Base-by-base conservation (phyloP, 2,329 filamentous ascomycete genomes). In the Cladosporium austrohemisphaericum region DNA sequence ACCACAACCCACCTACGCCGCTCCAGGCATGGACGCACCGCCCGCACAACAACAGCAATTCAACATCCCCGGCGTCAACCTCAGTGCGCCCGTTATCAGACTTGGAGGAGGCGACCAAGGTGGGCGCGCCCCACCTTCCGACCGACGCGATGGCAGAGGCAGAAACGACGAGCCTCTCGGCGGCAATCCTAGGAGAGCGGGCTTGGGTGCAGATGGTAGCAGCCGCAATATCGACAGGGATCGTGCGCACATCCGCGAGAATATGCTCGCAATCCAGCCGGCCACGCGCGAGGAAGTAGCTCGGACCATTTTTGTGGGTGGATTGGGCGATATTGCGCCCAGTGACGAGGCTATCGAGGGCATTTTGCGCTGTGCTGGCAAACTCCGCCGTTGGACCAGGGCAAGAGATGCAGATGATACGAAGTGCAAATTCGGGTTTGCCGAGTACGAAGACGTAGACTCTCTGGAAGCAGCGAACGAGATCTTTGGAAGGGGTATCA, bases 41-140 rank as follows among this genome's bases (percentile, higher is more conserved):
- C 86, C 86, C 52, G 88, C 87, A 69, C 80, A 92, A 70, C 84
- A 84, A 52, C 88, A 83, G 6, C 46, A 41, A 69, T 96, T 95
- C 71, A 88, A 94, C 74, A 83, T 89, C 41, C 91, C 92, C 8
- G 94, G 95, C 68, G 95, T 98, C 76, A 96, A 98, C 74, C 95
- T 97, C 75, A 95, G 88, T 63, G 93, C 93, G 28, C 91, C 92
- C 50, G 90, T 97, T 52, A 97, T 98, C 64, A 87, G 93, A 49
- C 79, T 98, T 37, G 93, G 92, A 33, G 92, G 90, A 1, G 80
- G 31, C 33, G 43, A 46, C 16, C 25, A 26, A 41, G 33, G 44
- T n/a, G 25, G 23, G 31, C 33, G 33, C 14, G n/a, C n/a, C n/a
- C n/a, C n/a, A n/a, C n/a, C 29, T 32, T 32, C 29, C 16, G 16